Base-by-base conservation (phyloP, 306 rosid species). In the Boehmeria nivea region DNA sequence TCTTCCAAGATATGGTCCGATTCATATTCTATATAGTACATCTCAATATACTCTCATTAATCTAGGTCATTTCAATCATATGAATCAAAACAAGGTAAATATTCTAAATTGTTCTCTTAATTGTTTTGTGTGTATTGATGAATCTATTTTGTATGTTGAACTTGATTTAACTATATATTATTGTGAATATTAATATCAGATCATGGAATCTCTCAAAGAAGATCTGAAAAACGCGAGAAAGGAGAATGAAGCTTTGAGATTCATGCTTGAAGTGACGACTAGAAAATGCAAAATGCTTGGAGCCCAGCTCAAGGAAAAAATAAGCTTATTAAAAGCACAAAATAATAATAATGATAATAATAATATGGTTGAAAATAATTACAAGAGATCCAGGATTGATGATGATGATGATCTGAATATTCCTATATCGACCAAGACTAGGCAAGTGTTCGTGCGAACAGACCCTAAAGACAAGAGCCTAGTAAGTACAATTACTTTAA, bases 211-310 rank as follows among this genome's bases (percentile, higher is more conserved):
- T 19, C 66, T 65, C 20, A 24, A 61, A 46, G 60, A 28, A 15
- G 83, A 75, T 28, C 22, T 83, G 43, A 67, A 77, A 48, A 43
- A 64, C 15, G 19, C 76, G 78, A 65, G 47, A 43, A 74, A 80
- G 49, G 87, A 86, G 78, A 83, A 86, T 4, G 60, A 56, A 46
- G 6, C 60, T 47, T 62, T 80, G 33, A 75, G 73, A 69, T 19
- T 86, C 63, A 63, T 86, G 87, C 61, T 83, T 46, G 72, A 78
- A 49, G 67, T 68, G 39, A 73, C 78, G 68, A 71, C 37, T 54
- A 73, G 42, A 7, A 80, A 83, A 72, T 78, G 54, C 83, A 64
- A 62, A 33, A 60, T 45, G 18, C 66, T 83, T 18, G 71, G 75
- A 49, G 22, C 70, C 14, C 75, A 66, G 1, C 65, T 81, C 56